Percentiles rank a stretch among this genome's conserved stretches.
These are phyloP conservation scores for Aspergillus sp. DNA, from an alignment of 2,329 filamentous ascomycete genomes.

Conservation along the genomic window DNA sequence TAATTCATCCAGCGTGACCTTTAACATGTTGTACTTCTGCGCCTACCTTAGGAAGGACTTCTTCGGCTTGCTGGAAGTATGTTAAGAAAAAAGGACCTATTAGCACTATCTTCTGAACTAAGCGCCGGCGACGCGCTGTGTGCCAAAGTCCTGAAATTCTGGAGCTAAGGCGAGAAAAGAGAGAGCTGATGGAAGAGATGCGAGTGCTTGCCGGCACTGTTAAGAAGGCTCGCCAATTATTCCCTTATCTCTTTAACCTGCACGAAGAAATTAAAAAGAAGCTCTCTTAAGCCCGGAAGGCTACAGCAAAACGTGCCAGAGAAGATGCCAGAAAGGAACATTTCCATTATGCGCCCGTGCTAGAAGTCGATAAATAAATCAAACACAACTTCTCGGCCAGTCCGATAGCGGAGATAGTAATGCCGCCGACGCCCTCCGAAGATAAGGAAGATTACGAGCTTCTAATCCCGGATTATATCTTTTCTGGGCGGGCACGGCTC, in stretches of 20 bases:
- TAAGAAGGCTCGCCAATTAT: slow-evolving; percentile 15
- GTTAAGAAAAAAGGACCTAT: slow-evolving; percentile 24
- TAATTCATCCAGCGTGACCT: slow-evolving; percentile 25
- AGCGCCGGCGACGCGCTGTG: slow-evolving; percentile 18
- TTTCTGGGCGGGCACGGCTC: too few species aligned
- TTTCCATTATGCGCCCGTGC: too few species aligned
- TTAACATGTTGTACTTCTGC: slow-evolving; percentile 26
- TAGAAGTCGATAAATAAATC: too few species aligned
- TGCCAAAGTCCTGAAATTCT: slow-evolving; percentile 18
- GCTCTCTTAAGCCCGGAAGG: slow-evolving; percentile 20
- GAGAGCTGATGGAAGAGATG: slow-evolving; percentile 25
- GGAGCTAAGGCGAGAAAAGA: slow-evolving; percentile 22
- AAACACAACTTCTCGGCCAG: too few species aligned
- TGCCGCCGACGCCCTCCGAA: too few species aligned
- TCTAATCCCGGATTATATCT: too few species aligned
- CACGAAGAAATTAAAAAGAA: slow-evolving; percentile 19
- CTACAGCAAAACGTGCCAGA: slow-evolving; percentile 8
- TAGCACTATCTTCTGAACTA: slow-evolving; percentile 17
- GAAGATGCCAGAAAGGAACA: too few species aligned
- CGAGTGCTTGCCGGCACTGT: slow-evolving; percentile 21
- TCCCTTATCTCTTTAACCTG: slow-evolving; percentile 21
- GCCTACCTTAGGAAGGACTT: slow-evolving; percentile 22
- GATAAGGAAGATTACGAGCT: too few species aligned
- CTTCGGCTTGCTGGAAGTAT: slow-evolving; percentile 21
- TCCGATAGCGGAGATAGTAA: too few species aligned